These are phyloP conservation scores for Physocladia obscura DNA, from an alignment of 192 early-diverging fungal genomes.

Conservation along the genomic window DNA sequence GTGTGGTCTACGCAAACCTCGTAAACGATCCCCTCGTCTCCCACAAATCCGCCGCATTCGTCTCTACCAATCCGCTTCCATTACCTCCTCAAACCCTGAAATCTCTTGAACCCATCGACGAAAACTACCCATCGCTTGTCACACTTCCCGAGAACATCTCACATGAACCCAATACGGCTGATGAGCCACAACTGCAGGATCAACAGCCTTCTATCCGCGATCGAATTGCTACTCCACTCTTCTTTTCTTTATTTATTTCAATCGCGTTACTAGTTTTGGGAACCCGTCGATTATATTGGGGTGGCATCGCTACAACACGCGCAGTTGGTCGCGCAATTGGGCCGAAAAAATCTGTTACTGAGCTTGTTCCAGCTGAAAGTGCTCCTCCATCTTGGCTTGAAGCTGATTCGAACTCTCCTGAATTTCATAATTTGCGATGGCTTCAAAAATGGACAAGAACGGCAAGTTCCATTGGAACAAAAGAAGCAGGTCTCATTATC, in stretches of 20 bases:
- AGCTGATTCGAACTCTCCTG: no score
- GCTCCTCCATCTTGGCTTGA: no score
- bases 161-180: no score
- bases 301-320: neutral
- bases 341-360: no score
- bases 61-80: neutral
- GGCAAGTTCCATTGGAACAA: no score
- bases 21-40: conserved; percentile 26
- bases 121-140: conserved; percentile 27
- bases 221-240: neutral
- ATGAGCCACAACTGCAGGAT: no score
- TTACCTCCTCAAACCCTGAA: neutral
- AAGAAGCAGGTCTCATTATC: neutral
- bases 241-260: neutral
- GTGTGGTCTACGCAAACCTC: conserved; percentile 23
- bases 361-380: no score
- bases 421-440: neutral
- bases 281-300: neutral
- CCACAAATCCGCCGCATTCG: neutral
- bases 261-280: neutral
- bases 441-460: neutral
- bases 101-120: neutral
- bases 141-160: no score
- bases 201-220: conserved; percentile 1
- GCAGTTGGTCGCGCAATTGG: neutral